Percentiles rank a stretch among this genome's conserved stretches.
Conservation (phyloP, 2,329 filamentous ascomycete species). For the Cladosporium sp. region DNA sequence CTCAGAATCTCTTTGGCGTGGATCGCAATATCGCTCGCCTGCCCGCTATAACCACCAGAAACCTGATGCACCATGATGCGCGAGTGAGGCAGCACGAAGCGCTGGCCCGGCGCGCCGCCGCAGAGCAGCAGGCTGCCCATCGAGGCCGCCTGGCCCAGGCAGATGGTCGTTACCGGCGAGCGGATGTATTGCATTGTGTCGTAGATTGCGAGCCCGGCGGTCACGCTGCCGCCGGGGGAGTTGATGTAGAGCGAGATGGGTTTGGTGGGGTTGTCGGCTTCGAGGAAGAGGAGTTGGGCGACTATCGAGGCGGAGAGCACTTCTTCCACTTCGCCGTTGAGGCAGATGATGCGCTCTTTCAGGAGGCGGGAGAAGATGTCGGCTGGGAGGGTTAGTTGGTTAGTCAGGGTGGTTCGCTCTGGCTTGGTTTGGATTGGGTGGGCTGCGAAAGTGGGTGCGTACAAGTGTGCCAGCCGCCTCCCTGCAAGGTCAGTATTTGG, state of each 20-base stretch:
- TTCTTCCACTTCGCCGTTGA: constrained; percentile 90
- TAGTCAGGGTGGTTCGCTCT: background rate
- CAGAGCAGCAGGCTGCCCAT: constrained; percentile 90
- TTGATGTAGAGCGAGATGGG: constrained; percentile 98
- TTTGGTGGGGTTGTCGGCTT: constrained; percentile 92
- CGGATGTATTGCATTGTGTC: constrained; percentile 98
- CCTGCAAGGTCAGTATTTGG: constrained; percentile 35
- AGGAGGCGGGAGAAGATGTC: constrained; percentile 47
- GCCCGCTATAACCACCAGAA: constrained; percentile 66
- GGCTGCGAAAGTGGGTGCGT: too few relatives aligned
- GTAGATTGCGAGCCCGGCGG: constrained; percentile 83
- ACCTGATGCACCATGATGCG: constrained; percentile 98
- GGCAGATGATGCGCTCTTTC: constrained; percentile 85
- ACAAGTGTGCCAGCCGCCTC: constrained; percentile 50
- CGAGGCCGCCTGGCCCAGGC: constrained; percentile 87
- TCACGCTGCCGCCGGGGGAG: constrained; percentile 88
- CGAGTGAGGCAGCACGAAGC: constrained; percentile 87
- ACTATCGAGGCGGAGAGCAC: constrained; percentile 89
- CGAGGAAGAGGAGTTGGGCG: constrained; percentile 93
- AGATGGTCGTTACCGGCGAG: constrained; percentile 89
- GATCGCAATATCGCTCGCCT: constrained; percentile 81
- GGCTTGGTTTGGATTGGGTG: background rate
- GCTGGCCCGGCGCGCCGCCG: constrained; percentile 78
- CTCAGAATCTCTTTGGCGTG: constrained; percentile 95
- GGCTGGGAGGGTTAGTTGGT: constrained; percentile 17